phyloP scores from a whole-genome alignment of 352 stramenopile genomes.

The Pythium brachiatum region DNA sequence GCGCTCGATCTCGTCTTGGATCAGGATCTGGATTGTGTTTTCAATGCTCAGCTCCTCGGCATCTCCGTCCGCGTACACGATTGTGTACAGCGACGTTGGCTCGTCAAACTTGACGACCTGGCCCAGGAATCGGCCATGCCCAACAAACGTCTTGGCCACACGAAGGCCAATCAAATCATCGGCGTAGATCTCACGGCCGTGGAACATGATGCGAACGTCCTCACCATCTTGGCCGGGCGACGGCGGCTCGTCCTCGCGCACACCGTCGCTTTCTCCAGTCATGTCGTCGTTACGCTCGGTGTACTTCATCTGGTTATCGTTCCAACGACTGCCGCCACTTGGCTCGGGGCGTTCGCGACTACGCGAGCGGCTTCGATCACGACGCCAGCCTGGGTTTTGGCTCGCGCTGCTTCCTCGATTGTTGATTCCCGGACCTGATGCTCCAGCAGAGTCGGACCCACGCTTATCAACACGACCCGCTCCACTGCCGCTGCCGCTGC shows the following conservation, averaged over 20 bases:
- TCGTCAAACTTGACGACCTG: constrained; percentile 86
- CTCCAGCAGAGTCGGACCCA: not conserved
- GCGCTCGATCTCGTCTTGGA: constrained; percentile 84
- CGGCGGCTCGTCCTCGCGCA: constrained; percentile 18
- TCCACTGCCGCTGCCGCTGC: not conserved
- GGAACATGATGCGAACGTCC: constrained; percentile 67
- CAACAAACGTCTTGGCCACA: constrained; percentile 82
- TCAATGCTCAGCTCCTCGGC: constrained; percentile 76
- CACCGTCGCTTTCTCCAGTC: constrained; percentile 9
- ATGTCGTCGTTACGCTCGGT: constrained; percentile 20
- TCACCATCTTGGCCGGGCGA: constrained; percentile 32
- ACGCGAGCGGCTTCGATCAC: constrained; percentile 30
- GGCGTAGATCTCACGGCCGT: constrained; percentile 66
- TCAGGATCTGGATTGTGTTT: constrained; percentile 79
- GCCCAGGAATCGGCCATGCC: constrained; percentile 77
- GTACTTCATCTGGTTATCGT: constrained; percentile 26
- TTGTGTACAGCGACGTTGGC: constrained; percentile 58
- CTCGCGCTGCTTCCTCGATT: not conserved
- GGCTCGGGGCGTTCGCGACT: constrained; percentile 26
- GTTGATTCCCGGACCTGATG: not conserved
- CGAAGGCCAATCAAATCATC: constrained; percentile 77
- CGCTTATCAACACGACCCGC: constrained; percentile 3
- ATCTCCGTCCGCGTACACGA: constrained; percentile 85
- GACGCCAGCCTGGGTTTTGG: constrained; percentile 12
- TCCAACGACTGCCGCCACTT: constrained; percentile 24